Evolutionary conservation across 352 stramenopile genomes (phyloP).

Genomic region (Phytophthora nicotianae): DNA sequence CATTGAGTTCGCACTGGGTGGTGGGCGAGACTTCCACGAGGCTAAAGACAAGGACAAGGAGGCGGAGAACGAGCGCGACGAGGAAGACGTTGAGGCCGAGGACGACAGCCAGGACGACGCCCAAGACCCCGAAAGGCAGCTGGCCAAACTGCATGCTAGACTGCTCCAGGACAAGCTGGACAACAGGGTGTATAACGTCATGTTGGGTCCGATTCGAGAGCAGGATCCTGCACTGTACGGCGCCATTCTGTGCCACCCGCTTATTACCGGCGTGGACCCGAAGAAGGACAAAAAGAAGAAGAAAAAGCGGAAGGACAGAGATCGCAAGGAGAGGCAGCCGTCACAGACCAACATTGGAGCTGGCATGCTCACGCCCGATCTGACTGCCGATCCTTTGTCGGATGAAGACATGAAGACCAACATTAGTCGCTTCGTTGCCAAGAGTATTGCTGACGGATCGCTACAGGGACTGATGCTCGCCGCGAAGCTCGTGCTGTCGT

Average conservation of each 20-base stretch:
- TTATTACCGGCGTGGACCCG: conserved; percentile 77
- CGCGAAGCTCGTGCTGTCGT: conserved; percentile 70
- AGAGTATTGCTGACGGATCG: conserved; percentile 76
- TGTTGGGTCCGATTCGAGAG: conserved; percentile 81
- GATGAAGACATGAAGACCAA: conserved; percentile 67
- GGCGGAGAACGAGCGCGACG: conserved; percentile 63
- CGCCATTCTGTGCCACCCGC: conserved; percentile 82
- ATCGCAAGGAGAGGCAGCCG: conserved; percentile 73
- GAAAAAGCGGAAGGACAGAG: conserved; percentile 83
- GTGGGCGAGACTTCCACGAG: conserved; percentile 71
- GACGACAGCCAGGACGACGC: conserved; percentile 57
- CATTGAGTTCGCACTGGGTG: conserved; percentile 86
- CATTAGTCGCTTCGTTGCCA: conserved; percentile 75
- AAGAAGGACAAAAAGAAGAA: conserved; percentile 87
- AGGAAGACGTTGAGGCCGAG: conserved; percentile 56
- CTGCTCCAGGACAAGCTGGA: conserved; percentile 77
- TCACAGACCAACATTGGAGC: conserved; percentile 37
- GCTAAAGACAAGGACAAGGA: conserved; percentile 76
- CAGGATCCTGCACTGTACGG: conserved; percentile 83
- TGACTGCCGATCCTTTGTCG: conserved; percentile 58
- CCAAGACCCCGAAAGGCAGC: conserved; percentile 47
- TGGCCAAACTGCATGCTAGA: conserved; percentile 54
- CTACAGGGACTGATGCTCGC: conserved; percentile 79
- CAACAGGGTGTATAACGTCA: conserved; percentile 74
- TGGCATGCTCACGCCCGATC: conserved; percentile 76